Evolutionary conservation across 768 basidiomycete species (phyloP), one percentile per base, ranked within the genome.

Genomic region (Lactarius quietus): DNA sequence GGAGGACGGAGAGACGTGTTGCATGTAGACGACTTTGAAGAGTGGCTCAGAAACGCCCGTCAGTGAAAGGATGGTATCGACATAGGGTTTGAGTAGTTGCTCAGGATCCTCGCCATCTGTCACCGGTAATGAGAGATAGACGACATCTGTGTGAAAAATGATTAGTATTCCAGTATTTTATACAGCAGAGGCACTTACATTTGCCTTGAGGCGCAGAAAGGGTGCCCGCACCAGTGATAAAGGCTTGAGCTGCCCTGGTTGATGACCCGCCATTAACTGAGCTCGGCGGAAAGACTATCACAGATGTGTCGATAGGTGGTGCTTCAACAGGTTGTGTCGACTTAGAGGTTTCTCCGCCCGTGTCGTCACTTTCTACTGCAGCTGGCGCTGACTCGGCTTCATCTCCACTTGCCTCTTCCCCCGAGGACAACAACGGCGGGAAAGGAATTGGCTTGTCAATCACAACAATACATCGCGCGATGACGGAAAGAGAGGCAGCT

Each of bases 221-320:
- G 17, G 87, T 87, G 10, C 84, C 87, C 71, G 88, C 84, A 3
- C 93, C 93, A 1, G 86, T 84, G 26, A 90, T 77, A 38, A 95
- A 74, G 1, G 81, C 85, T 55, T 86, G 87, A 4, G 86, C 81
- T 12, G 78, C 77, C 1, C 77, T 77, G 6, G 74, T 74, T 3
- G 80, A 77, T 26, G 86, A 86, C 31, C 79, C 83, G 45, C 66
- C 73, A 1, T 73, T 60, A 9, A 90, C 71, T 0, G 85, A 83
- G 1, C 77, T 78, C 1, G 93, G 93, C 0, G 93, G 90, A 68
- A 93, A 92, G 6, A 93, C 81, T 6, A 94, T 72, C 17, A 93
- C 73, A 2, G 81, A 83, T 18, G 89, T 87, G 72, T 94, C 92
- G 15, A 84, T 69, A 17, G 74, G 61, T 17, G 63, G 14, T 17